Evolutionary conservation across 768 basidiomycete species (phyloP).

Genomic region (Tephrocybe sp.): DNA sequence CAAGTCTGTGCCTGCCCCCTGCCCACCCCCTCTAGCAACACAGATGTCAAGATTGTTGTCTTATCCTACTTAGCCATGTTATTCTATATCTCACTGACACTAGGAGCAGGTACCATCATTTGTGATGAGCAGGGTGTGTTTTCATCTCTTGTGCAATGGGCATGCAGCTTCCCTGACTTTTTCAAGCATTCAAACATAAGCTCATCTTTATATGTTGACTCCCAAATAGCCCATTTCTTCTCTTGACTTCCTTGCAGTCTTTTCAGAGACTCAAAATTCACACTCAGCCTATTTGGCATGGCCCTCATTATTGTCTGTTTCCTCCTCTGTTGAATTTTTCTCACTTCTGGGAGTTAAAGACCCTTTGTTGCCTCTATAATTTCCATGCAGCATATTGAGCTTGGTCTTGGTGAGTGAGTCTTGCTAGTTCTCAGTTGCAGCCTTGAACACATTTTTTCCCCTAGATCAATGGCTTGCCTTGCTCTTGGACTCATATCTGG

Average conservation of each 20-base stretch:
- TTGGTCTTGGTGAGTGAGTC: constrained; percentile 84
- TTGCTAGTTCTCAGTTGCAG: constrained; percentile 45
- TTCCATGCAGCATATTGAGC: constrained; percentile 87
- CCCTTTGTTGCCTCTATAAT: constrained; percentile 82
- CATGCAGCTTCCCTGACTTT: constrained; percentile 57
- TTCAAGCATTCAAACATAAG: constrained; percentile 43
- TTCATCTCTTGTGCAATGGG: constrained; percentile 67
- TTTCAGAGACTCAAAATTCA: constrained; percentile 88
- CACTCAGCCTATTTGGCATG: constrained; percentile 90
- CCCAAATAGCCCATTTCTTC: constrained; percentile 50
- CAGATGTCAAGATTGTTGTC: constrained; percentile 89
- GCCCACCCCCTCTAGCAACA: no score
- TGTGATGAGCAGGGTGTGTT: no score
- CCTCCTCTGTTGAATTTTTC: constrained; percentile 93
- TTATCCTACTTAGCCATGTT: constrained; percentile 97
- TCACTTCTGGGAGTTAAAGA: no score
- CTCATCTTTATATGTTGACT: constrained; percentile 59
- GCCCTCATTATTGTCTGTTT: constrained; percentile 91
- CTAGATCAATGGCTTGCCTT: no score
- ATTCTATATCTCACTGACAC: no score
- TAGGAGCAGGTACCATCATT: no score
- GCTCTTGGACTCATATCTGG: no score
- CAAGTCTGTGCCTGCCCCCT: no score
- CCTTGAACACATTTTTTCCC: constrained; percentile 91
- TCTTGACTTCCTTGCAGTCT: constrained; percentile 71